Base-by-base conservation (phyloP, 306 rosid species). In the Prunus dulcis region DNA sequence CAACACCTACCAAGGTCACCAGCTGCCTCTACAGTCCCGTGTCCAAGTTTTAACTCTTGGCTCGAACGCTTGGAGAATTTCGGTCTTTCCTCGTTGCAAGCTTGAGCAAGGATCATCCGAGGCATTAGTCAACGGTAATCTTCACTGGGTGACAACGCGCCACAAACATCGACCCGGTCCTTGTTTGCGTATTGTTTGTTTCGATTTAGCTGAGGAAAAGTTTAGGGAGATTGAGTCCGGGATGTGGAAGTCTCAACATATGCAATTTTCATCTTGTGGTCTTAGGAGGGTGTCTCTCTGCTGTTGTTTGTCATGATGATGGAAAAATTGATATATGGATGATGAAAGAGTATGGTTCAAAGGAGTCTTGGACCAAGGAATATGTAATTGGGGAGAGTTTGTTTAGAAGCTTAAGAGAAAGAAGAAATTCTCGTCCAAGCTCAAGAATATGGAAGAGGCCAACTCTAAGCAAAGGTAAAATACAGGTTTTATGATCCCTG, bases 181-280 rank as follows among this genome's bases (percentile, higher is more conserved):
- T 22, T 3, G 28, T 58, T 58, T 58, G 18, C 32, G 30, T 13
- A 23, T 23, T 58, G 30, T 58, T 58, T 23, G 32, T 22, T 58
- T 58, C 2, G 18, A 58, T 58, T 23, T 58, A 23, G 34, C 32
- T 11, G 18, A 12, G 32, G 64, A 58, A 23, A 23, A 58, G 18
- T 58, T 58, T 13, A 58, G 23, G 18, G 32, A 58, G 64, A 58
- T 23, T 6, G 64, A 5, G 34, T 12, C 32, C 64, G 4, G 17
- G 28, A 1, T 58, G 64, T 22, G 18, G 64, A 58, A 23, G 17
- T 28, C 32, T 23, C 0, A 20, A 55, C 22, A n/a, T n/a, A 9
- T 55, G 64, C 64, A 58, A 23, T 58, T 58, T 58, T 23, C 32
- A 58, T 58, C 64, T 58, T 58, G 34, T 58, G 64, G 64, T 58